Evolutionary conservation across 345 rosid species (phyloP).

Genomic region (Rubroshorea leprosula): DNA sequence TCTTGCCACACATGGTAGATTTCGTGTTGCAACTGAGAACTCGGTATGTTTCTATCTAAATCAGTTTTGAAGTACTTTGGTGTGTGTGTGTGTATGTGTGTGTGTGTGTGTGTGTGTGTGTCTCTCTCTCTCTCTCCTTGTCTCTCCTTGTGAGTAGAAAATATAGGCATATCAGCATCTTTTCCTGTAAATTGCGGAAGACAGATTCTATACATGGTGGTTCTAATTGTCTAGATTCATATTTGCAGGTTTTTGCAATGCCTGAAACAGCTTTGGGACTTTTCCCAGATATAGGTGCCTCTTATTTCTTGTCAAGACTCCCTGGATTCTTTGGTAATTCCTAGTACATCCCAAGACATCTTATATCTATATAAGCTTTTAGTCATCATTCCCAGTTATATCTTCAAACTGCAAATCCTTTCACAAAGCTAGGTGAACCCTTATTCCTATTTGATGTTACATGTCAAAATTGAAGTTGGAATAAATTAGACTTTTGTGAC

Average conservation of each 20-base stretch:
- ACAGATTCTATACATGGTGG: neutral
- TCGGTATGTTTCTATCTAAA: constrained; percentile 32
- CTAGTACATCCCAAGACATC: constrained; percentile 6
- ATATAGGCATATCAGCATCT: neutral
- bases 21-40: constrained; percentile 78
- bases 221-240: neutral
- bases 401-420: neutral
- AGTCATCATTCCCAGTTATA: neutral
- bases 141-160: neutral
- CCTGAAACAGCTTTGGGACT: constrained; percentile 83
- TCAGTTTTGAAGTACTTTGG: no score
- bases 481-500: no score
- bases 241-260: constrained; percentile 75
- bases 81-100: no score
- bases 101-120: no score
- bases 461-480: no score
- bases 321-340: constrained; percentile 74
- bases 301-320: constrained; percentile 81
- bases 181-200: neutral
- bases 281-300: constrained; percentile 84
- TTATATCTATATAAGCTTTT: neutral
- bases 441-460: no score
- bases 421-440: neutral
- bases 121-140: no score
- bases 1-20: constrained; percentile 64